Conservation (phyloP, 2,329 filamentous ascomycete genomes). For the Colletotrichum spaethianum region DNA sequence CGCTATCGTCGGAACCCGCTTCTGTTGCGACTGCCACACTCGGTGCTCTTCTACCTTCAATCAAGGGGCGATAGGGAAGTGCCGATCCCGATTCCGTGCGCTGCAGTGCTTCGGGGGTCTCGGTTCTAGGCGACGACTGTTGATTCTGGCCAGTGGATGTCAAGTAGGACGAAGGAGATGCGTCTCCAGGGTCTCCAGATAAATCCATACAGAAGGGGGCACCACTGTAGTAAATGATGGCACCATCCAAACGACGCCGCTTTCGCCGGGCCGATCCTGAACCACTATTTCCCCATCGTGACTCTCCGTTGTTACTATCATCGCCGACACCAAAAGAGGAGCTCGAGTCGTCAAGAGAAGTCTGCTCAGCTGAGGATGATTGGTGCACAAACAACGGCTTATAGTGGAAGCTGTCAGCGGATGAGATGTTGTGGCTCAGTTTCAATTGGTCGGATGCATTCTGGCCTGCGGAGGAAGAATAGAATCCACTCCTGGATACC, state of each 20-base stretch:
- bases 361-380: slow-evolving; percentile 61
- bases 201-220: slow-evolving; percentile 86
- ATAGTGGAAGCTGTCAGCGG: slow-evolving; percentile 71
- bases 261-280: slow-evolving; percentile 63
- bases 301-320: slow-evolving; percentile 64
- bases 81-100: slow-evolving; percentile 67
- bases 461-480: slow-evolving; percentile 53
- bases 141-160: slow-evolving; percentile 60
- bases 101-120: slow-evolving; percentile 45
- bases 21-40: background rate
- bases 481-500: slow-evolving; percentile 38
- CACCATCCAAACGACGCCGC: slow-evolving; percentile 75
- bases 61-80: slow-evolving; percentile 65
- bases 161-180: slow-evolving; percentile 64
- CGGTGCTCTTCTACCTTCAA: slow-evolving; percentile 50
- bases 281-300: slow-evolving; percentile 62
- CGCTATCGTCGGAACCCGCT: slow-evolving; percentile 54
- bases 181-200: slow-evolving; percentile 73
- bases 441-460: slow-evolving; percentile 53
- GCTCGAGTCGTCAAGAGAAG: slow-evolving; percentile 63
- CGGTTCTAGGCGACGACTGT: slow-evolving; percentile 43
- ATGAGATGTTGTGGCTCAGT: slow-evolving; percentile 54
- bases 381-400: slow-evolving; percentile 73
- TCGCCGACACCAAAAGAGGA: slow-evolving; percentile 64
- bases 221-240: slow-evolving; percentile 87